These are phyloP conservation scores for Sporothrix curviconia DNA, from an alignment of 2,329 filamentous ascomycete genomes.

Conservation along the genomic window DNA sequence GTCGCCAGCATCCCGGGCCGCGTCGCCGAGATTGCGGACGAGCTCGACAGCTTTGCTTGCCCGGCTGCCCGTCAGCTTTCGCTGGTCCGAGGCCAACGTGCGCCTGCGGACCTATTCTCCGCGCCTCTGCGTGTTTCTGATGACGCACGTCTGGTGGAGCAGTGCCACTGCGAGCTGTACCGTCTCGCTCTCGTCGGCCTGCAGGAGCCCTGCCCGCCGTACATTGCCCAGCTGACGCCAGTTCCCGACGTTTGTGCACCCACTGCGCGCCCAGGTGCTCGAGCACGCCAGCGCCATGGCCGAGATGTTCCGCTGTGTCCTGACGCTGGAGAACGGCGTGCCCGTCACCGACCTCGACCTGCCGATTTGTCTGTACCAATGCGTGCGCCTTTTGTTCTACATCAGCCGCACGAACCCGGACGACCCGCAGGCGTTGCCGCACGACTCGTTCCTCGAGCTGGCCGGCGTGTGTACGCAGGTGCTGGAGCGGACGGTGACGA, in stretches of 20 bases:
- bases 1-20: constrained; percentile 32
- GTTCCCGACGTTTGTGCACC: constrained; percentile 38
- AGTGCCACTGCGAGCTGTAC: constrained; percentile 52
- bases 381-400: constrained; percentile 46
- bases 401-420: constrained; percentile 38
- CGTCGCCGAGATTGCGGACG: constrained; percentile 41
- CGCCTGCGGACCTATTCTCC: constrained; percentile 51
- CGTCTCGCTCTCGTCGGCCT: constrained; percentile 46
- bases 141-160: constrained; percentile 55
- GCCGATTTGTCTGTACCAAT: constrained; percentile 50
- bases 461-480: constrained; percentile 45
- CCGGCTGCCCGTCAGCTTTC: constrained; percentile 48
- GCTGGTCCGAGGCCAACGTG: constrained; percentile 51
- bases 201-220: constrained; percentile 43
- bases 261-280: constrained; percentile 45
- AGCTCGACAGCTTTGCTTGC: constrained; percentile 46
- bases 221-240: constrained; percentile 36
- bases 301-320: constrained; percentile 47
- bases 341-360: constrained; percentile 51
- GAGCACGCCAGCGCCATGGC: constrained; percentile 50
- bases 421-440: constrained; percentile 34
- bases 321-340: constrained; percentile 43
- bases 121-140: constrained; percentile 50
- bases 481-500: constrained; percentile 44
- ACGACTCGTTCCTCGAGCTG: constrained; percentile 42